Evolutionary conservation across 768 basidiomycete genomes (phyloP).

Genomic region (Leccinum disarticulatum): DNA sequence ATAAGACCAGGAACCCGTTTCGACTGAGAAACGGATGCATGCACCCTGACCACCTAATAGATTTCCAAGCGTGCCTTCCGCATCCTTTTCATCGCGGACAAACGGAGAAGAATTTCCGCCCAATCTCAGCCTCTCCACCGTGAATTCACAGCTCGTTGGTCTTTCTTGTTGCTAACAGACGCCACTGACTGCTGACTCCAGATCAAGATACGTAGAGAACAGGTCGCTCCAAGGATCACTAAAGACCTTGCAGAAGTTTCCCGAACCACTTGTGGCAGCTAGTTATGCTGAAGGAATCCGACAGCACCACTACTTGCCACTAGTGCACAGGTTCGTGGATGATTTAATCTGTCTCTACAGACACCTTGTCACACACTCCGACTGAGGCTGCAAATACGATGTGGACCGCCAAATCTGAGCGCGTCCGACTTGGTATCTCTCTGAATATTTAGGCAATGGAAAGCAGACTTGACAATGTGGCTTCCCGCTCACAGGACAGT

Average conservation of each 20-base stretch:
- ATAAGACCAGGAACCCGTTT: background rate
- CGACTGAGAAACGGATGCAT: background rate
- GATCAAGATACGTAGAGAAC: constrained; percentile 85
- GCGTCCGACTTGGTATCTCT: constrained; percentile 95
- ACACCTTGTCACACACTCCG: constrained; percentile 91
- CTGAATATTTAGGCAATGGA: constrained; percentile 91
- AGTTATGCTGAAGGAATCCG: constrained; percentile 70
- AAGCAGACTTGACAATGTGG: constrained; percentile 78
- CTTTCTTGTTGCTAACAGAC: background rate
- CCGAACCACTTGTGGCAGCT: constrained; percentile 80
- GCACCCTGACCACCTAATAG: background rate
- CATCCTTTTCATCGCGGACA: background rate
- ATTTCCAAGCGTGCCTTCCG: background rate
- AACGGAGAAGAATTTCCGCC: background rate
- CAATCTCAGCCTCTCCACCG: background rate
- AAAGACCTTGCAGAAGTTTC: constrained; percentile 92
- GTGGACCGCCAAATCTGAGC: constrained; percentile 73
- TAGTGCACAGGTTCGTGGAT: constrained; percentile 76
- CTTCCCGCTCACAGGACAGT: constrained; percentile 85
- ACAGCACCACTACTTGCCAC: background rate
- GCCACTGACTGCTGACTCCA: constrained; percentile 15
- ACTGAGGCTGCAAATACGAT: constrained; percentile 92
- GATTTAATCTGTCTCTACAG: constrained; percentile 90
- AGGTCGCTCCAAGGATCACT: constrained; percentile 91
- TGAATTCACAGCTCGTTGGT: background rate